Evolutionary conservation across 169 alveolate species (phyloP).

Genomic region (Haemoproteus tartakovskyi): DNA sequence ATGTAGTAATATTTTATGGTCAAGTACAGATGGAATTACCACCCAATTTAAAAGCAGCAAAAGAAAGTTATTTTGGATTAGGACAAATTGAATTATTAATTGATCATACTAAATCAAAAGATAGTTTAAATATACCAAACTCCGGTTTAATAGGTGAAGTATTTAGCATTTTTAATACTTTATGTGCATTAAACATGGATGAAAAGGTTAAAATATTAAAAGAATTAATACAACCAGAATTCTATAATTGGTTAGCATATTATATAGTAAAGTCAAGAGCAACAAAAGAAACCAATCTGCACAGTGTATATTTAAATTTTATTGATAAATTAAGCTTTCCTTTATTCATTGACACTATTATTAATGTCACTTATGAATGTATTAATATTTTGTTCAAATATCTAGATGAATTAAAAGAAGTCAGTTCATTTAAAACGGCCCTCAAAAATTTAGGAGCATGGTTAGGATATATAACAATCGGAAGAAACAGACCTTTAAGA

Average conservation of each 20-base stretch:
- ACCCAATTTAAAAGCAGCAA: conserved; percentile 13
- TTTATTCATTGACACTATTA: conserved; percentile 75
- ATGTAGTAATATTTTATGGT: conserved; percentile 32
- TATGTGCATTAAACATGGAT: conserved; percentile 72
- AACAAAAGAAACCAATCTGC: conserved; percentile 88
- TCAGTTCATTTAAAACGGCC: conserved; percentile 83
- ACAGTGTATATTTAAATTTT: conserved; percentile 83
- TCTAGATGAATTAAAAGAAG: conserved; percentile 80
- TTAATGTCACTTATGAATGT: conserved; percentile 85
- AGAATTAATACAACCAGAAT: conserved; percentile 78
- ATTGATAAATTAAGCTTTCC: conserved; percentile 80
- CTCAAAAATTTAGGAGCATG: conserved; percentile 88
- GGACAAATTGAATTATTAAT: conserved; percentile 78
- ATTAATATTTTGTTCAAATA: conserved; percentile 79
- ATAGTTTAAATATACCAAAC: conserved; percentile 67
- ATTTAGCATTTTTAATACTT: conserved; percentile 75
- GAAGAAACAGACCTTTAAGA: conserved; percentile 86
- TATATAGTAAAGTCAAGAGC: conserved; percentile 89
- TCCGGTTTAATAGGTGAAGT: conserved; percentile 71
- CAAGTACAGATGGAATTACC: conserved; percentile 37
- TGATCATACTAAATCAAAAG: conserved; percentile 68
- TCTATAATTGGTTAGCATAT: conserved; percentile 83
- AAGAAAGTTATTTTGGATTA: conserved; percentile 58
- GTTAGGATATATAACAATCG: conserved; percentile 87
- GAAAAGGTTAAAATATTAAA: conserved; percentile 79